Percentiles rank a stretch among this genome's conserved stretches.
Conservation (phyloP, 176 grass and related monocot genomes). For the Oryza meridionalis region DNA sequence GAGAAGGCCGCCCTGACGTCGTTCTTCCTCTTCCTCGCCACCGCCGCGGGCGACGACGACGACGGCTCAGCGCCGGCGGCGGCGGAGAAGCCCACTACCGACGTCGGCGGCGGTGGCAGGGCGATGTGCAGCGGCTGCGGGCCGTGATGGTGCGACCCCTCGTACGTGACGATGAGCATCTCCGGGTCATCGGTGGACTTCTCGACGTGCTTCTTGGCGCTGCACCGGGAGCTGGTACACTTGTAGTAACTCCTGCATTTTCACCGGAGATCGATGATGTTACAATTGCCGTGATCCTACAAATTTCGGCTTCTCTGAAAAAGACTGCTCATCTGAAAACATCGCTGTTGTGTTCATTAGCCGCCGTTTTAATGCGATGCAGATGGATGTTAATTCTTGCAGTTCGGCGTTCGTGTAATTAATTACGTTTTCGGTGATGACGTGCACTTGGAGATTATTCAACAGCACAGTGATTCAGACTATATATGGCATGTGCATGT, state of each 20-base stretch:
- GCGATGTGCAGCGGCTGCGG: conserved; percentile 23
- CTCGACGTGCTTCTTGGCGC: conserved; percentile 77
- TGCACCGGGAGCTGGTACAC: conserved; percentile 59
- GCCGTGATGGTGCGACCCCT: conserved; percentile 59
- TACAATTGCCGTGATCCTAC: not conserved
- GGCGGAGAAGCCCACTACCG: not conserved
- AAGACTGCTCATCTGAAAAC: not conserved
- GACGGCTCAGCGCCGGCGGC: not conserved
- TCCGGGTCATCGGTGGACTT: conserved; percentile 60
- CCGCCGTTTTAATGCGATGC: not conserved
- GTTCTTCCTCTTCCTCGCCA: not conserved
- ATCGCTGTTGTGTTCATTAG: not conserved
- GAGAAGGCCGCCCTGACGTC: not conserved
- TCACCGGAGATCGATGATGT: not conserved
- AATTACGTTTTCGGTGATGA: too few relatives aligned
- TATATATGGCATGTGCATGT: not conserved
- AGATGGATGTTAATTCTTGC: conserved; percentile 35
- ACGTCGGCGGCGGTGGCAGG: not conserved
- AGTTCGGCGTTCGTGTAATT: not conserved
- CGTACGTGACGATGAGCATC: conserved; percentile 61
- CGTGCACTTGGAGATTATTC: not conserved
- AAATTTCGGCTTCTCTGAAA: not conserved
- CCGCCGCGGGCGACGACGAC: not conserved
- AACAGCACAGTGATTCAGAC: not conserved
- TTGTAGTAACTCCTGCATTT: conserved; percentile 66